Evolutionary conservation across 306 rosid genomes (phyloP).

Genomic region (Pyrus betulifolia): DNA sequence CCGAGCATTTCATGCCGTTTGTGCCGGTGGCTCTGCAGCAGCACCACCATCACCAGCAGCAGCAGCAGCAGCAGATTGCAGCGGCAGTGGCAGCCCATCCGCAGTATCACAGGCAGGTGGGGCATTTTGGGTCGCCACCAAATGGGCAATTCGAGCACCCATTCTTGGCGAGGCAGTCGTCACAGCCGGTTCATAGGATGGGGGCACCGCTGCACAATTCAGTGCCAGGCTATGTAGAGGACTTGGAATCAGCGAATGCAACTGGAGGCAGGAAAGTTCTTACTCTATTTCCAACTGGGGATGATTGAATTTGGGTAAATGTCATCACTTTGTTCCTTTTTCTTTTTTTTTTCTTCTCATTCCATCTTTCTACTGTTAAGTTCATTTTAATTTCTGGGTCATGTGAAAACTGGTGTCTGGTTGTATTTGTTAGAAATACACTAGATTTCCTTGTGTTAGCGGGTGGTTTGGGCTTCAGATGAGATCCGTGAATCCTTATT

Average conservation of each 20-base stretch:
- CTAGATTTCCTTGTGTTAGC: conserved; percentile 20
- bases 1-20: conserved; percentile 85
- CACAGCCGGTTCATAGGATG: conserved; percentile 62
- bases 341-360: neutral
- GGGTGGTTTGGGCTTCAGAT: conserved; percentile 23
- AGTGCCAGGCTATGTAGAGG: conserved; percentile 55
- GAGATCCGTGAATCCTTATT: conserved; percentile 20
- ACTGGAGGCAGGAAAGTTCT: conserved; percentile 80
- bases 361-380: neutral
- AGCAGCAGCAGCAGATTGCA: conserved; percentile 48
- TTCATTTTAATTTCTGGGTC: conserved; percentile 13
- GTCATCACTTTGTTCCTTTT: neutral
- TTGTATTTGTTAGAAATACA: conserved; percentile 19
- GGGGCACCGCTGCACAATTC: conserved; percentile 59
- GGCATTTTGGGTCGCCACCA: conserved; percentile 81
- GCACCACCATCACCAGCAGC: conserved; percentile 81
- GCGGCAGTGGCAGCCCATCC: conserved; percentile 41
- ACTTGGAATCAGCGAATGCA: conserved; percentile 77
- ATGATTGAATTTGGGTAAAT: conserved; percentile 55
- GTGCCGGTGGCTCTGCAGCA: conserved; percentile 75
- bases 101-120: conserved; percentile 65
- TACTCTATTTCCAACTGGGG: conserved; percentile 85
- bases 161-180: conserved; percentile 60
- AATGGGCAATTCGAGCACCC: conserved; percentile 86
- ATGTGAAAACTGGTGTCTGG: conserved; percentile 24